phyloP scores from a whole-genome alignment of 495 filamentous ascomycete species.

The Hyphodiscus hymeniophilus region DNA sequence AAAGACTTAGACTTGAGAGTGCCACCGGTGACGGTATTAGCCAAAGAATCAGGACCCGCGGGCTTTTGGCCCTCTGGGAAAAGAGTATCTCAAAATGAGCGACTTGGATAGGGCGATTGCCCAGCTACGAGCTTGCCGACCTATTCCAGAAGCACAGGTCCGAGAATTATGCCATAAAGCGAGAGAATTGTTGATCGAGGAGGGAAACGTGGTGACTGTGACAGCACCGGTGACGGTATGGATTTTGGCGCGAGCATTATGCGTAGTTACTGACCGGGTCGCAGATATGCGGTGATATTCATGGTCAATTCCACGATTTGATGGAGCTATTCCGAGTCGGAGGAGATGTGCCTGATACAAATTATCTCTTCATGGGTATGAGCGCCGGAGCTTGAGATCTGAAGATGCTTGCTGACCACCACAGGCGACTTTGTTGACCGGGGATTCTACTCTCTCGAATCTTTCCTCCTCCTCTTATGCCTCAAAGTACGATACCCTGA shows the following conservation, averaged over 20 bases:
- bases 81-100: conserved; percentile 51
- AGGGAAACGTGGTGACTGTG: conserved; percentile 94
- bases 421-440: conserved; percentile 93
- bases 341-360: conserved; percentile 92
- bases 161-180: conserved; percentile 97
- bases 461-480: conserved; percentile 87
- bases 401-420: conserved; percentile 8
- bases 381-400: background rate
- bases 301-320: conserved; percentile 96
- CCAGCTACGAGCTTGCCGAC: conserved; percentile 88
- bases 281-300: conserved; percentile 94
- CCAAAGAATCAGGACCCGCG: background rate
- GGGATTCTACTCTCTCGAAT: conserved; percentile 95
- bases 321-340: conserved; percentile 98
- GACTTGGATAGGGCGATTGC: conserved; percentile 91
- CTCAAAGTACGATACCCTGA: conserved; percentile 97
- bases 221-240: conserved; percentile 86
- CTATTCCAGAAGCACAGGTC: conserved; percentile 91
- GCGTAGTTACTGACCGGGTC: conserved; percentile 15
- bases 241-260: too few relatives aligned
- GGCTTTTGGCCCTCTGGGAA: conserved; percentile 1
- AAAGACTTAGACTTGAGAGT: too few relatives aligned
- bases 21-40: too few relatives aligned
- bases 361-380: conserved; percentile 94
- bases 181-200: conserved; percentile 91